Evolutionary conservation across 2,329 filamentous ascomycete species (phyloP).

Genomic region (Cryoendolithus antarcticus): DNA sequence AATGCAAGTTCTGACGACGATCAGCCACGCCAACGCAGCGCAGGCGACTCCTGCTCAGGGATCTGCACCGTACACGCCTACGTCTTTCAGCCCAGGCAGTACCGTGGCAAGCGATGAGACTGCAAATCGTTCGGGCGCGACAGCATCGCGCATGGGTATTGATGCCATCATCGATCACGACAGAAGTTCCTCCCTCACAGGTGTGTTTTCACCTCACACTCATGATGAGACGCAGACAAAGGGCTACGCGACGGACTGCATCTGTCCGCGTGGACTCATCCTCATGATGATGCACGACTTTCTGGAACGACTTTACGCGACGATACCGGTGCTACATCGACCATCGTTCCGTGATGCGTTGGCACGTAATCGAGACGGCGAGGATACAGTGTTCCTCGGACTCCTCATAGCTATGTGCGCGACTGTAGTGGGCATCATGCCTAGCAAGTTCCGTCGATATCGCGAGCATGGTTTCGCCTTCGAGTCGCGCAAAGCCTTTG

Average conservation of each 20-base stretch:
- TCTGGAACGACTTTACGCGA: conserved; percentile 1
- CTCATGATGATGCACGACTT: conserved; percentile 4
- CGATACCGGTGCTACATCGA: conserved; percentile 4
- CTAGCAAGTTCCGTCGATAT: conserved; percentile 3
- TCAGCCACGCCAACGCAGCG: neutral
- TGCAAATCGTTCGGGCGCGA: neutral
- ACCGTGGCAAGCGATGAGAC: neutral
- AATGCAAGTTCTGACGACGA: neutral
- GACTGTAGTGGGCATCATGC: conserved; percentile 2
- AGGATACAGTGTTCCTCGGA: conserved; percentile 1
- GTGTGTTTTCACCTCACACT: neutral
- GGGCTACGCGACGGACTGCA: conserved; percentile 1
- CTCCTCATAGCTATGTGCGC: conserved; percentile 3
- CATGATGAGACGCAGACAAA: neutral
- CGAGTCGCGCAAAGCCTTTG: neutral
- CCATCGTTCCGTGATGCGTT: conserved; percentile 2
- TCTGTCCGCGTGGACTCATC: conserved; percentile 3
- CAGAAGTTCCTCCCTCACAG: neutral
- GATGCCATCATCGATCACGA: no score
- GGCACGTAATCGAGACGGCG: conserved; percentile 1
- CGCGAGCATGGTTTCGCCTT: neutral
- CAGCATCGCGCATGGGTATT: no score
- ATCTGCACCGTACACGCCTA: neutral
- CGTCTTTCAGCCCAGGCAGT: neutral
- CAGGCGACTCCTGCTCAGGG: neutral